Conservation (phyloP, 2,329 filamentous ascomycete species). For the Pseudogymnoascus sp. region DNA sequence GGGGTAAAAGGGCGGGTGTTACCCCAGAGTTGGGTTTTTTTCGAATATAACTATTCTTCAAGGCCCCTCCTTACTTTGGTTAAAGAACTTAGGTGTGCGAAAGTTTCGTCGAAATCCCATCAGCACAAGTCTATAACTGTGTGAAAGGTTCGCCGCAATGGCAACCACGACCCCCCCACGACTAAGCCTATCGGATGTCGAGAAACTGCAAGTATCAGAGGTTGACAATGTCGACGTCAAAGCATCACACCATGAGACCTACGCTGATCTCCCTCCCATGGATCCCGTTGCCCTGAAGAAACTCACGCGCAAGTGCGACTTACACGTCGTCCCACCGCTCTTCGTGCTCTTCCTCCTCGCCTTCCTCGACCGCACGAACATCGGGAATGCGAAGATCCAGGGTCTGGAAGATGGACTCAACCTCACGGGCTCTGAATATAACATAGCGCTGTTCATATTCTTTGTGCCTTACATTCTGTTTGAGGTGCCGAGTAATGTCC, state of each 20-base stretch:
- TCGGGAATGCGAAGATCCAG: slow-evolving; percentile 62
- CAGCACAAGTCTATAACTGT: background rate
- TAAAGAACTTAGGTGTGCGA: background rate
- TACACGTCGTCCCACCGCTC: slow-evolving; percentile 28
- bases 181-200: background rate
- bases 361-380: slow-evolving; percentile 70
- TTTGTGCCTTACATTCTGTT: slow-evolving; percentile 32
- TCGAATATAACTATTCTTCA: background rate
- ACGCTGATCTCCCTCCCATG: slow-evolving; percentile 5
- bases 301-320: slow-evolving; percentile 18
- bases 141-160: background rate
- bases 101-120: background rate
- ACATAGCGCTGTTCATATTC: slow-evolving; percentile 29
- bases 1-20: background rate
- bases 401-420: slow-evolving; percentile 53
- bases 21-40: background rate
- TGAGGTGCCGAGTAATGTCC: slow-evolving; percentile 24
- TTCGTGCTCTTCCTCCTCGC: slow-evolving; percentile 64
- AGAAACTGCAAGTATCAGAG: background rate
- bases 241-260: background rate
- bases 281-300: slow-evolving; percentile 14
- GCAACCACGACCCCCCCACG: background rate
- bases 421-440: slow-evolving; percentile 36
- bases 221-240: background rate
- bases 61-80: background rate